Conservation (phyloP, 1,139 yeast species). For the Sugiyamaella grinbergsii region DNA sequence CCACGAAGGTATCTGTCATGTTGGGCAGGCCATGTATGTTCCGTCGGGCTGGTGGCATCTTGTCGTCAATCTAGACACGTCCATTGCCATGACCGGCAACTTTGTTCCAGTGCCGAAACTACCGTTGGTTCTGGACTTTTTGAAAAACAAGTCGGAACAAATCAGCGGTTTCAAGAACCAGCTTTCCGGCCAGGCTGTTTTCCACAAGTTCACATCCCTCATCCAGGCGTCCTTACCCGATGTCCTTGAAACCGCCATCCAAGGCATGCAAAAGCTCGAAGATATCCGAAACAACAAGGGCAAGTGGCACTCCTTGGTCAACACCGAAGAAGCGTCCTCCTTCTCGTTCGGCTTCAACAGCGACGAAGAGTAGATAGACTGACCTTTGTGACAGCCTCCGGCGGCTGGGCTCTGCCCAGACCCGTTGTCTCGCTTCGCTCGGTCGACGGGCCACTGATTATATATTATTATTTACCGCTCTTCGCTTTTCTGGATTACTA, state of each 20-base stretch:
- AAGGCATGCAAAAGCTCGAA: constrained; percentile 20
- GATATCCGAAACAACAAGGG: constrained; percentile 23
- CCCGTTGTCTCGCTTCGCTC: constrained; percentile 11
- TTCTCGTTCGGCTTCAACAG: constrained; percentile 36
- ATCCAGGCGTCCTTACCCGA: constrained; percentile 18
- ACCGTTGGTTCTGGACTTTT: constrained; percentile 59
- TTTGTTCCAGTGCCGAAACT: constrained; percentile 68
- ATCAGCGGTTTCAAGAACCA: constrained; percentile 68
- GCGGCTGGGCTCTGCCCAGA: constrained; percentile 17
- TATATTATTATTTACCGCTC: too few relatives aligned
- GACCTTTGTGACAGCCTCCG: constrained; percentile 4
- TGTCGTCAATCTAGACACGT: constrained; percentile 77
- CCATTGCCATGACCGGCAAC: constrained; percentile 78
- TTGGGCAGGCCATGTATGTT: constrained; percentile 84
- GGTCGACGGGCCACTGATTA: constrained; percentile 1
- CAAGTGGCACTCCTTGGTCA: constrained; percentile 33
- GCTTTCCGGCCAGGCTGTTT: constrained; percentile 18
- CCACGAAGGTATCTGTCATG: constrained; percentile 69
- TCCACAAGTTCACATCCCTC: constrained; percentile 17
- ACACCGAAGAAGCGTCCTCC: constrained; percentile 30
- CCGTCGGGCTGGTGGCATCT: constrained; percentile 98
- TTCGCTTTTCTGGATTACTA: too few relatives aligned
- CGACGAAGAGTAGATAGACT: constrained; percentile 18
- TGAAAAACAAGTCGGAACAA: constrained; percentile 67
- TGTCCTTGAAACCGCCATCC: constrained; percentile 22